Percentiles rank a stretch among this genome's conserved stretches.
Evolutionary conservation across 495 filamentous ascomycete species (phyloP).

Genomic region (Patellaria atrata): DNA sequence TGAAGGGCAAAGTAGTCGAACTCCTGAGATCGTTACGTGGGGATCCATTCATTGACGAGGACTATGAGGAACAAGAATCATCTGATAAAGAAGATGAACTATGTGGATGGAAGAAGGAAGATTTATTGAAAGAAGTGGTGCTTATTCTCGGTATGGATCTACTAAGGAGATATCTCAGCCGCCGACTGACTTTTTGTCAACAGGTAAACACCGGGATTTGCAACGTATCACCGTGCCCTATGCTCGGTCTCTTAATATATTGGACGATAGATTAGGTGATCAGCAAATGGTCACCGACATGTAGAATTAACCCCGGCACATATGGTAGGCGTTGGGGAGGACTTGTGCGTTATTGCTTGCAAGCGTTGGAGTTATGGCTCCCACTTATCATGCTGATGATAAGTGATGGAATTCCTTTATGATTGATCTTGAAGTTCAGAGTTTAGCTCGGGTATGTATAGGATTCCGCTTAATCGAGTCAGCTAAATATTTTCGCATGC

Average conservation of each 20-base stretch:
- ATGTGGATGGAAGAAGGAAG: conserved; percentile 79
- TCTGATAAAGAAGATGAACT: conserved; percentile 50
- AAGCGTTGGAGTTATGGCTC: no score
- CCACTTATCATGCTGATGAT: no score
- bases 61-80: conserved; percentile 36
- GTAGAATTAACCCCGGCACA: no score
- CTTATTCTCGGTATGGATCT: conserved; percentile 72
- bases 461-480: no score
- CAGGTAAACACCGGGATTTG: conserved; percentile 86
- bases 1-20: conserved; percentile 82
- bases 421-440: no score
- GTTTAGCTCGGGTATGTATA: no score
- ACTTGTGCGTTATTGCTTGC: no score
- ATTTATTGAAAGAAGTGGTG: conserved; percentile 76
- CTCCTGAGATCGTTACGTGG: conserved; percentile 67
- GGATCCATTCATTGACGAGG: conserved; percentile 43
- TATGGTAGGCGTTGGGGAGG: conserved; percentile 48
- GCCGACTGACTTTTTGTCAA: conserved; percentile 8
- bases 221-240: conserved; percentile 54
- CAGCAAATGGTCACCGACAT: conserved; percentile 18
- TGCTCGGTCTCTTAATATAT: conserved; percentile 15
- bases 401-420: no score
- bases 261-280: conserved; percentile 10
- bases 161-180: not conserved
- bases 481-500: no score